Percentiles rank a stretch among this genome's conserved stretches.
Conservation (phyloP, 495 filamentous ascomycete genomes). For the Clavariopsis aquatica region DNA sequence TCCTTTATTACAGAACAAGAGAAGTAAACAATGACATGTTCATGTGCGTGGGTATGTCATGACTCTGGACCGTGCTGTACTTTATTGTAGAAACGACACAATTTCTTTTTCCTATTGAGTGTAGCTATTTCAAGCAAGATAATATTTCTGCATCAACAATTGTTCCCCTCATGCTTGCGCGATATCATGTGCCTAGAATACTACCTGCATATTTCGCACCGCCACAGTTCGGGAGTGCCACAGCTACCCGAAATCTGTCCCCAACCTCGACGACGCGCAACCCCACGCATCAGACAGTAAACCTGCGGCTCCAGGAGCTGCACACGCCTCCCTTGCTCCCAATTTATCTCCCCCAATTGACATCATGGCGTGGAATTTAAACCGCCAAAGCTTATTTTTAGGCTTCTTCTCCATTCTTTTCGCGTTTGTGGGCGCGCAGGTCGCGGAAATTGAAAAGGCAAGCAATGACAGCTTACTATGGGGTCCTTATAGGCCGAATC, state of each 20-base stretch:
- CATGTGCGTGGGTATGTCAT: no score
- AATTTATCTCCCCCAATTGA: constrained; percentile 1
- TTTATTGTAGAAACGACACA: no score
- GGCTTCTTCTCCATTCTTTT: constrained; percentile 9
- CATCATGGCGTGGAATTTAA: constrained; percentile 4
- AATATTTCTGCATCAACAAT: no score
- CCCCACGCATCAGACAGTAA: neutral
- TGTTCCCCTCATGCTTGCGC: no score
- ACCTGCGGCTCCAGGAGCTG: neutral
- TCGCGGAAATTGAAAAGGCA: constrained; percentile 47
- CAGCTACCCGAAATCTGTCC: constrained; percentile 17
- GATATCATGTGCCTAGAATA: neutral
- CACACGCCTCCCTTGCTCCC: neutral
- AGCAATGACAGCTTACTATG: constrained; percentile 89
- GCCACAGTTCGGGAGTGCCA: constrained; percentile 1
- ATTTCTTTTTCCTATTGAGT: no score
- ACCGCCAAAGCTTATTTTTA: neutral
- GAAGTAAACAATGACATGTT: no score
- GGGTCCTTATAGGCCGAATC: constrained; percentile 92
- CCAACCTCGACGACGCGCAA: constrained; percentile 7
- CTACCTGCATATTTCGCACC: neutral
- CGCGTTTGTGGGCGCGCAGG: constrained; percentile 23
- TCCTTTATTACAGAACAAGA: no score
- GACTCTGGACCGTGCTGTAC: no score
- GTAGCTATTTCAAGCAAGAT: no score